Evolutionary conservation across 306 rosid species (phyloP).

Genomic region (Abrus pulchellus): DNA sequence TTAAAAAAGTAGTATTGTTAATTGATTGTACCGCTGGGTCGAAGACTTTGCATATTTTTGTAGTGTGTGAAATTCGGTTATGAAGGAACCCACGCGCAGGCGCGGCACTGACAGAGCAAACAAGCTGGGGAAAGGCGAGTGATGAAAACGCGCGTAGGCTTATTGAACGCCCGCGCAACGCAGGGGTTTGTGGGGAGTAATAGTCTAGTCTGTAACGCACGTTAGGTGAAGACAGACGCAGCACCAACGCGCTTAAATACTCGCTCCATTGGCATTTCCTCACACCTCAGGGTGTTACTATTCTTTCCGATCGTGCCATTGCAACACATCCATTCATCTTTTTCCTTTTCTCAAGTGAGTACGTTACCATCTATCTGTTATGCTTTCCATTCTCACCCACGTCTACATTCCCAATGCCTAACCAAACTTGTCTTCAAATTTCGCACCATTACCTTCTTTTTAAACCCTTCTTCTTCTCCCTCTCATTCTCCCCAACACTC

Average conservation of each 20-base stretch:
- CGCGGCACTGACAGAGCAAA: too few species aligned
- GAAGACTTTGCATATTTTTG: too few species aligned
- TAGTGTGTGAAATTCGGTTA: too few species aligned
- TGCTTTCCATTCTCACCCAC: constrained; percentile 19
- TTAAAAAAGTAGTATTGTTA: too few species aligned
- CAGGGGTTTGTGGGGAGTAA: too few species aligned
- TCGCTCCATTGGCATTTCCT: not conserved
- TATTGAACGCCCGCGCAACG: constrained; percentile 15
- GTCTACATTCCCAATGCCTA: constrained; percentile 13
- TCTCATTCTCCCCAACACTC: too few species aligned
- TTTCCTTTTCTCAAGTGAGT: too few species aligned
- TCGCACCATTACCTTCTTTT: constrained; percentile 10
- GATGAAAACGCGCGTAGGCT: not conserved
- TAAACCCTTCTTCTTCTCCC: not conserved
- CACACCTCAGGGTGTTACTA: not conserved
- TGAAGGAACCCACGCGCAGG: too few species aligned
- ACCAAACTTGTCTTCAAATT: not conserved
- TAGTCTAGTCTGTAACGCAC: not conserved
- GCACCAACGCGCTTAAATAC: constrained; percentile 49
- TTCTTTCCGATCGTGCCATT: not conserved
- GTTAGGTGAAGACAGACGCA: constrained; percentile 1
- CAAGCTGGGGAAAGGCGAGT: not conserved
- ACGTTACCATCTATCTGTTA: not conserved
- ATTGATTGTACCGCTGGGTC: too few species aligned
- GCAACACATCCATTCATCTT: not conserved